These are phyloP conservation scores for Mucor sp. DNA, from an alignment of 371 early-diverging fungal genomes.

Conservation along the genomic window DNA sequence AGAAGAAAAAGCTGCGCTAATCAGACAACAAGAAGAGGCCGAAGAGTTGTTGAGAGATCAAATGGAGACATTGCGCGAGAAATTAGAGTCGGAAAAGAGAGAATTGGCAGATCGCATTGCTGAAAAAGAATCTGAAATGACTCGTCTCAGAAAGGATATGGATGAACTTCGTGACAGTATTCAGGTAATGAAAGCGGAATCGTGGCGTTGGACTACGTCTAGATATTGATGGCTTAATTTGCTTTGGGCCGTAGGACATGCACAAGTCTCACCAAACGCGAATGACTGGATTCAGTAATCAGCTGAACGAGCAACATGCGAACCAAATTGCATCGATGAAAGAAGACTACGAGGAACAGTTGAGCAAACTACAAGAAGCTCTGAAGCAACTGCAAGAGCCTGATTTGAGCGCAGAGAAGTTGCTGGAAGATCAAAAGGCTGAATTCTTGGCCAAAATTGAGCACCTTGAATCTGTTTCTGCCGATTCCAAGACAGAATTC, in stretches of 20 bases:
- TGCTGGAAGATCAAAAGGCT: conserved; percentile 15
- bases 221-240: no score
- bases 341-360: conserved; percentile 23
- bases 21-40: conserved; percentile 23
- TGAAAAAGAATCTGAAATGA: conserved; percentile 25
- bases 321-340: conserved; percentile 17
- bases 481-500: conserved; percentile 2
- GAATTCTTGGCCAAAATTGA: conserved; percentile 22
- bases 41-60: conserved; percentile 30
- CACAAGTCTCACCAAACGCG: conserved; percentile 32
- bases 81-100: conserved; percentile 27
- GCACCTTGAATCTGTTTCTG: conserved; percentile 14
- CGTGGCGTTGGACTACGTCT: no score
- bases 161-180: conserved; percentile 31
- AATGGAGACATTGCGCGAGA: conserved; percentile 31
- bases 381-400: conserved; percentile 17
- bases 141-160: conserved; percentile 22
- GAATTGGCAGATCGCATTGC: conserved; percentile 18
- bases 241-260: conserved; percentile 19
- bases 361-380: conserved; percentile 18
- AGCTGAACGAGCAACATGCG: conserved; percentile 25
- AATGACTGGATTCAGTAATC: conserved; percentile 22
- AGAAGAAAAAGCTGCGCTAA: conserved; percentile 20
- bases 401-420: conserved; percentile 13
- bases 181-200: conserved; percentile 16